phyloP scores from a whole-genome alignment of 2,329 filamentous ascomycete species.

The Talaromyces amestolkiae region DNA sequence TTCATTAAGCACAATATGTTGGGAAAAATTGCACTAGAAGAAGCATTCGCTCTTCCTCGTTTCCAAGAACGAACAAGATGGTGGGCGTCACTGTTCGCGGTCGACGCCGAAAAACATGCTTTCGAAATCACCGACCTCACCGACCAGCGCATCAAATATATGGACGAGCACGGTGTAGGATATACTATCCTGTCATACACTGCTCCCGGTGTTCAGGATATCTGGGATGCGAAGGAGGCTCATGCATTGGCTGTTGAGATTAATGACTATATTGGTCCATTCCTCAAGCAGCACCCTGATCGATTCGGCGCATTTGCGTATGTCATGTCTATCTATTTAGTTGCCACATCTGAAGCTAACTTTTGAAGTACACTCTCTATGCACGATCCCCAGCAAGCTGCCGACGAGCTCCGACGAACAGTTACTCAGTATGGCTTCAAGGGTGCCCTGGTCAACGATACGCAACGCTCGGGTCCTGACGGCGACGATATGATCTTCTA shows the following conservation, averaged over 20 bases:
- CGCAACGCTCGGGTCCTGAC: slow-evolving; percentile 53
- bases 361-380: slow-evolving; percentile 20
- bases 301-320: slow-evolving; percentile 20
- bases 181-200: slow-evolving; percentile 30
- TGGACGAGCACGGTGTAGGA: slow-evolving; percentile 28
- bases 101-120: slow-evolving; percentile 25
- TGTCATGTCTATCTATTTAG: not conserved
- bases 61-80: slow-evolving; percentile 19
- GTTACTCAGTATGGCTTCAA: slow-evolving; percentile 57
- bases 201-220: slow-evolving; percentile 30
- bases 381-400: slow-evolving; percentile 28
- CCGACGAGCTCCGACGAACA: slow-evolving; percentile 24
- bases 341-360: not conserved
- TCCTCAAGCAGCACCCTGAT: slow-evolving; percentile 23
- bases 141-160: slow-evolving; percentile 19
- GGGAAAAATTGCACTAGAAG: slow-evolving; percentile 19
- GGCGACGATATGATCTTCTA: slow-evolving; percentile 60
- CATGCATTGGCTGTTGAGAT: slow-evolving; percentile 26
- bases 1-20: slow-evolving; percentile 9
- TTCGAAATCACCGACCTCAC: slow-evolving; percentile 20
- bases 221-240: slow-evolving; percentile 27
- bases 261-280: slow-evolving; percentile 29
- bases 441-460: slow-evolving; percentile 58
- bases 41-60: slow-evolving; percentile 19
- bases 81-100: slow-evolving; percentile 21